Percentiles rank a stretch among this genome's conserved stretches.
Conservation (phyloP, 306 rosid genomes). For the Oemleria cerasiformis region DNA sequence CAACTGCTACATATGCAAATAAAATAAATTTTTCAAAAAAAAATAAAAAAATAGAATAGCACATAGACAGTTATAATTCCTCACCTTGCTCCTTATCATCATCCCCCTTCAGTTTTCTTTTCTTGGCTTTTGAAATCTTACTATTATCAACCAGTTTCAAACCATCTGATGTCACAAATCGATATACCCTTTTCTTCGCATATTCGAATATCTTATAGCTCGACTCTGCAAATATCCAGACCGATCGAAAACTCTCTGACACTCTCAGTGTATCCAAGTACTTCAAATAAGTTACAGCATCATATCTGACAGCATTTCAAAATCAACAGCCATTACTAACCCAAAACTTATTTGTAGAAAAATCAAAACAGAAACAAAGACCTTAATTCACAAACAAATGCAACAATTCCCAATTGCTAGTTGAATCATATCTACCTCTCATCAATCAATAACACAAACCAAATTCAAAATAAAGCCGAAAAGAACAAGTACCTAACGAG, state of each 20-base stretch:
- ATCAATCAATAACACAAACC: neutral
- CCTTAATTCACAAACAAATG: neutral
- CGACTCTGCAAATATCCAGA: conserved; percentile 97
- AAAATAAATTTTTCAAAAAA: neutral
- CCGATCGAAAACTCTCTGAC: conserved; percentile 90
- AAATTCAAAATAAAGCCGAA: neutral
- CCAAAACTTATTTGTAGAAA: neutral
- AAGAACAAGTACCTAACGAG: conserved; percentile 55
- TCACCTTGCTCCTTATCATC: conserved; percentile 54
- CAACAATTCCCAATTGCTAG: neutral
- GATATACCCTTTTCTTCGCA: conserved; percentile 90
- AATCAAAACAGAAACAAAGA: neutral
- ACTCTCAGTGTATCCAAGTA: conserved; percentile 90
- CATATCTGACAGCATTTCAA: conserved; percentile 58
- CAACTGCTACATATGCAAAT: conserved; percentile 44
- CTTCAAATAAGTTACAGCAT: conserved; percentile 87
- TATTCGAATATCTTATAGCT: conserved; percentile 88
- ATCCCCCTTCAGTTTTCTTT: conserved; percentile 58
- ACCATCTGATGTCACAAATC: conserved; percentile 63
- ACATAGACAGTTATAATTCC: conserved; percentile 10
- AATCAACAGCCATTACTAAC: conserved; percentile 20
- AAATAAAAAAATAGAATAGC: neutral
- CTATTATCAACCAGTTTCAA: conserved; percentile 35
- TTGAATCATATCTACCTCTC: neutral
- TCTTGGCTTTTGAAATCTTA: conserved; percentile 54